Percentiles rank a stretch among this genome's conserved stretches.
These are phyloP conservation scores for Calocybe gambosa DNA, from an alignment of 1,284 basidiomycete species.

Conservation along the genomic window DNA sequence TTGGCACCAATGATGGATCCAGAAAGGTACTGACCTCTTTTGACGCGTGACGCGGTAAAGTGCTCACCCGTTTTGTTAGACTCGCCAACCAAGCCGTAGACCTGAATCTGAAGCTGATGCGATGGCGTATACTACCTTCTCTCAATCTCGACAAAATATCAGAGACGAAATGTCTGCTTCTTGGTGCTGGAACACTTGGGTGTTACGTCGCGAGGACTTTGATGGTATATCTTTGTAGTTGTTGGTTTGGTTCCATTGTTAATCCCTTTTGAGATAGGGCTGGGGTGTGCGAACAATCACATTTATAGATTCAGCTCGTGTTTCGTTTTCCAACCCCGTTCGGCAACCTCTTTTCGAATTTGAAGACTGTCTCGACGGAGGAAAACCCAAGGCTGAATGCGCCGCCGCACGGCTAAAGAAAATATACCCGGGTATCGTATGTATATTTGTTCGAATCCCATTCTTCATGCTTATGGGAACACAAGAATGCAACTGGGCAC, in stretches of 20 bases:
- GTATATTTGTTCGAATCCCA: conserved; percentile 18
- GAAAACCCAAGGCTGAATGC: conserved; percentile 88
- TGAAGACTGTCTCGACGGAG: conserved; percentile 89
- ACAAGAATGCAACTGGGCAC: conserved; percentile 9
- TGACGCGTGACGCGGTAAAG: neutral
- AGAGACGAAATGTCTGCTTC: conserved; percentile 72
- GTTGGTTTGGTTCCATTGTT: neutral
- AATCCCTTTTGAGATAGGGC: conserved; percentile 44
- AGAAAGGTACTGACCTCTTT: conserved; percentile 38
- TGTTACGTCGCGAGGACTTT: conserved; percentile 91
- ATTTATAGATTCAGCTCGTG: conserved; percentile 83
- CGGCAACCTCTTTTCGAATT: conserved; percentile 96
- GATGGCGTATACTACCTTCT: conserved; percentile 91
- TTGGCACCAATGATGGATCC: conserved; percentile 97
- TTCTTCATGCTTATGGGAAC: neutral
- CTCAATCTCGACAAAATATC: conserved; percentile 88
- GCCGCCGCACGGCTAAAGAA: conserved; percentile 84
- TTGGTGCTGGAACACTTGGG: conserved; percentile 94
- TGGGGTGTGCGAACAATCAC: conserved; percentile 96
- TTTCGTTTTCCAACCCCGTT: conserved; percentile 96
- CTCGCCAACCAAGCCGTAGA: conserved; percentile 95
- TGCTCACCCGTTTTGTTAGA: conserved; percentile 31
- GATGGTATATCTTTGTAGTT: conserved; percentile 52
- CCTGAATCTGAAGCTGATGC: conserved; percentile 96
- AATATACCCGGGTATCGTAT: conserved; percentile 88